These are phyloP conservation scores for Aspergillus ochraceoroseus DNA, from an alignment of 2,329 filamentous ascomycete genomes.

Conservation along the genomic window DNA sequence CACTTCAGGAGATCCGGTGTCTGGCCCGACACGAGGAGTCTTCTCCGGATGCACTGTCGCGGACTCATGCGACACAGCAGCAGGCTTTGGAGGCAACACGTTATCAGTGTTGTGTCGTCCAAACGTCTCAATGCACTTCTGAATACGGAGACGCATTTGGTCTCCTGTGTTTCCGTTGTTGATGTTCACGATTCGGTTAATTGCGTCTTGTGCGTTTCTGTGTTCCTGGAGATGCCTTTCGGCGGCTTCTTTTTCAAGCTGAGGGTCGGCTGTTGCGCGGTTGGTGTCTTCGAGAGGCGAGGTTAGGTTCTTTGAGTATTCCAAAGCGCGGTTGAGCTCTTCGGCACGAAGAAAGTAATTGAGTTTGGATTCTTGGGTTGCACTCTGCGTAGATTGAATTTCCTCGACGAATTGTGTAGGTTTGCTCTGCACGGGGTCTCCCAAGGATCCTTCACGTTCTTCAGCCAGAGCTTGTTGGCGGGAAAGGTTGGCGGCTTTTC, in stretches of 20 bases:
- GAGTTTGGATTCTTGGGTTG: conserved; percentile 44
- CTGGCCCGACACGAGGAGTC: conserved; percentile 70
- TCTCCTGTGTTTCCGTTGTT: conserved; percentile 74
- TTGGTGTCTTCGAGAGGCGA: conserved; percentile 33
- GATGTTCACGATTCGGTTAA: conserved; percentile 73
- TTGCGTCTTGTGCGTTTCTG: conserved; percentile 65
- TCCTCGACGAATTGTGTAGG: conserved; percentile 69
- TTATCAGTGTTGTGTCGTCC: conserved; percentile 85
- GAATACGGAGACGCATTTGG: conserved; percentile 72
- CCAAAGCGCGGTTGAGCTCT: conserved; percentile 63
- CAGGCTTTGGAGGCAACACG: conserved; percentile 57
- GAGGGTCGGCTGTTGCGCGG: conserved; percentile 35
- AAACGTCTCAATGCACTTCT: conserved; percentile 78
- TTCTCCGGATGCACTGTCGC: conserved; percentile 38
- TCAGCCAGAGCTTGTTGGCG: conserved; percentile 65
- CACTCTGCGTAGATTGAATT: conserved; percentile 24
- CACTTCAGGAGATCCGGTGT: conserved; percentile 95
- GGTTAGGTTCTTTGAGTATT: conserved; percentile 62
- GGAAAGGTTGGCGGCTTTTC: conserved; percentile 75
- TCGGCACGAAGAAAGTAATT: conserved; percentile 70
- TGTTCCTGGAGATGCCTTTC: conserved; percentile 54
- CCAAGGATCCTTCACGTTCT: conserved; percentile 60
- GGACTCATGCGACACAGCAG: conserved; percentile 43
- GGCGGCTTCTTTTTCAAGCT: conserved; percentile 35
- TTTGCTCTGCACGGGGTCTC: conserved; percentile 74